Conservation (phyloP, 768 basidiomycete genomes). For the Leccinum broughii region DNA sequence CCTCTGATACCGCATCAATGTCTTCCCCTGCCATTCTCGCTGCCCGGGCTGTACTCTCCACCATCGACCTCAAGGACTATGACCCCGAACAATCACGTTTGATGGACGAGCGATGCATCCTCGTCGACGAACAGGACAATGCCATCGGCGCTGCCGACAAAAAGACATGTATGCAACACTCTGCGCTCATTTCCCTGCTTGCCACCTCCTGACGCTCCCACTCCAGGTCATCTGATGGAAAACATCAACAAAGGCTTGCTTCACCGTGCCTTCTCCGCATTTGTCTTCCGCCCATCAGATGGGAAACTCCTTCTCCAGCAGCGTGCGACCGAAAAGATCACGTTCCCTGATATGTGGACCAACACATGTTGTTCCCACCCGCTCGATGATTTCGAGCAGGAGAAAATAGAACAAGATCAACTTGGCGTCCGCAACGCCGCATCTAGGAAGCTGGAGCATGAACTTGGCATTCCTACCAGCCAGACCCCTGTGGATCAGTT, state of each 20-base stretch:
- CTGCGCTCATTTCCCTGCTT: constrained; percentile 1
- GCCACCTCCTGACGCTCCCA: constrained; percentile 1
- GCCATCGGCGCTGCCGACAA: constrained; percentile 89
- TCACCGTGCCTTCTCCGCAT: constrained; percentile 97
- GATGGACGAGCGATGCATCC: constrained; percentile 95
- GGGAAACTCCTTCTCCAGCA: constrained; percentile 93
- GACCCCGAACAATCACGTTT: constrained; percentile 91
- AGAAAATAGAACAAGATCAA: constrained; percentile 76
- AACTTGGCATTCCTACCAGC: constrained; percentile 82
- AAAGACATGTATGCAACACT: constrained; percentile 78
- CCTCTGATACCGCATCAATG: constrained; percentile 36
- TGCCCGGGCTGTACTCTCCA: constrained; percentile 64
- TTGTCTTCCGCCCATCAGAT: constrained; percentile 92
- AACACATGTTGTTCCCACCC: constrained; percentile 99
- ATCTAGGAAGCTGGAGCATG: constrained; percentile 92
- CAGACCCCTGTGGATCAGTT: constrained; percentile 85
- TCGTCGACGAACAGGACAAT: constrained; percentile 85
- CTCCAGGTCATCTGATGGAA: constrained; percentile 87
- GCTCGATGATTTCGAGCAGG: constrained; percentile 84
- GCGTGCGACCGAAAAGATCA: constrained; percentile 97
- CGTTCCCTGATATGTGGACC: constrained; percentile 99
- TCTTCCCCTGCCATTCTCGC: constrained; percentile 62
- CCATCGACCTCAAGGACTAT: constrained; percentile 78
- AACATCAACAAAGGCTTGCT: constrained; percentile 93
- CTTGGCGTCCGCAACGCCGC: constrained; percentile 89